Base-by-base conservation (phyloP, 83 land plant species). In the Isoetes engelmannii region DNA sequence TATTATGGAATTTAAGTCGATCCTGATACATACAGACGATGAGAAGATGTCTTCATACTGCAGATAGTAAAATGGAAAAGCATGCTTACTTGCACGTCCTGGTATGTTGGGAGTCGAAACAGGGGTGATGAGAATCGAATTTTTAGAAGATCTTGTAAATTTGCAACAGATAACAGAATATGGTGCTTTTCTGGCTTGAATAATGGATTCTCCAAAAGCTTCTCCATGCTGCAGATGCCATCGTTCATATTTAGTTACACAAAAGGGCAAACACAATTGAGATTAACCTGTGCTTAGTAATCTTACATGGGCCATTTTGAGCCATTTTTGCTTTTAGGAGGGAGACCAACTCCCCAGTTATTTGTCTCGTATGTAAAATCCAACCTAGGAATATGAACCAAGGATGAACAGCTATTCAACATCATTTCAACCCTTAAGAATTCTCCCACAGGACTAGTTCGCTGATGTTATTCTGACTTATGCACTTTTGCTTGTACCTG, bases 291-390 rank as follows among this genome's bases (percentile, higher is more conserved):
- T 28, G 37, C 37, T 28, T 28, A 28, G 37, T 37, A 76, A 12
- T 18, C 92, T 80, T 80, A 94, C 99, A 90, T 41, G 28, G 82
- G 84, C 99, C 99, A 94, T 70, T 80, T 84, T n/a, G 57, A 53
- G 47, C 86, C 97, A 74, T 94, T 94, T 57, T 90, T 94, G 66
- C 74, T 77, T 70, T 81, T 90, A 41, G 90, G 97, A 72, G 99
- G 99, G 47, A 94, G 84, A 57, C 99, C 99, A 69, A 94, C 88
- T 54, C 93, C 97, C 97, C 96, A 94, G 53, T 94, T 94, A 70
- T 94, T 94, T 48, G 87, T 77, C 61, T 81, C 84, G 75, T 88
- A 94, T 28, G 80, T 78, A 75, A 94, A 90, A 67, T 94, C 93
- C 67, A 94, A 68, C 87, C 99, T 94, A 83, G 41, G 67, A 54